Evolutionary conservation across 768 basidiomycete species (phyloP).

Genomic region (Trametes cinnabarina): DNA sequence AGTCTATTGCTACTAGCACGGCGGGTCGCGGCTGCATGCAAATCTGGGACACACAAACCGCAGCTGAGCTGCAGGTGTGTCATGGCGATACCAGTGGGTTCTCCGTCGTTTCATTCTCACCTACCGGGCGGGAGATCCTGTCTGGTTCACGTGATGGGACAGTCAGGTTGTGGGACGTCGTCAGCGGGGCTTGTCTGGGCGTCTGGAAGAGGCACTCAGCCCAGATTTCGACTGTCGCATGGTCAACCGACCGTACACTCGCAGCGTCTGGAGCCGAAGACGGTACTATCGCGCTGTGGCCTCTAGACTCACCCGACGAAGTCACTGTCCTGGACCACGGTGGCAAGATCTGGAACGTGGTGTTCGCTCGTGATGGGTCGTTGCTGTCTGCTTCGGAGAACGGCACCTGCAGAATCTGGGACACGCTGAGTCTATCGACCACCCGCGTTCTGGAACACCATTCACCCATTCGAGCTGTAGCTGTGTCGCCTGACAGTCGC

Average conservation of each 20-base stretch:
- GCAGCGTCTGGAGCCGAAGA: neutral
- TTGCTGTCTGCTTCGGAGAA: neutral
- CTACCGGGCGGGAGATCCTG: neutral
- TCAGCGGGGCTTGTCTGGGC: neutral
- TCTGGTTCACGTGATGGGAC: neutral
- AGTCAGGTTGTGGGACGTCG: neutral
- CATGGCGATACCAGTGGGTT: neutral
- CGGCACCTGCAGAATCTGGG: neutral
- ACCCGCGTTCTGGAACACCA: neutral
- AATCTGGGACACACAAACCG: conserved; percentile 5
- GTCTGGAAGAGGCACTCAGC: conserved; percentile 9
- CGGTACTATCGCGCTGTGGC: neutral
- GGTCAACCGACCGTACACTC: conserved; percentile 18
- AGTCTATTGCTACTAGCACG: neutral
- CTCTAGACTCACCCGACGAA: neutral
- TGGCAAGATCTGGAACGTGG: neutral
- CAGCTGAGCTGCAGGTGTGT: neutral
- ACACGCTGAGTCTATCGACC: neutral
- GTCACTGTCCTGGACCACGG: neutral
- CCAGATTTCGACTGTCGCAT: conserved; percentile 20
- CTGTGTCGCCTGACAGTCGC: neutral
- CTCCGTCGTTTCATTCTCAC: neutral
- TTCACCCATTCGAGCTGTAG: neutral
- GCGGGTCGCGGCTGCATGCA: neutral
- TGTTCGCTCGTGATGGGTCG: neutral